Percentiles rank a stretch among this genome's conserved stretches.
Conservation (phyloP, 805 yeast genomes). For the Grigorovia humatica region DNA sequence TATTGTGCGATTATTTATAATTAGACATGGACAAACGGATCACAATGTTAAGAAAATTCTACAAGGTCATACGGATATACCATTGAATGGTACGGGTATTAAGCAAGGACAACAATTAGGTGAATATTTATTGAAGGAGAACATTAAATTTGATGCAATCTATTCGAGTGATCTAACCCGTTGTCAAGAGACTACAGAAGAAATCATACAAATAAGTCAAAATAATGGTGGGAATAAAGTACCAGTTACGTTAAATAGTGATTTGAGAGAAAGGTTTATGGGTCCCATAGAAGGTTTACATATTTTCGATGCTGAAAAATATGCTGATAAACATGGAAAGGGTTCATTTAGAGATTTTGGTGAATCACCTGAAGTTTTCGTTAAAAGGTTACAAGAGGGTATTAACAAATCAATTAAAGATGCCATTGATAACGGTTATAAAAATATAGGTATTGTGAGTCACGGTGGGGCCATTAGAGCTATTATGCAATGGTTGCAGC, state of each 20-base stretch:
- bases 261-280: conserved; percentile 65
- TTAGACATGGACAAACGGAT: conserved; percentile 81
- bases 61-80: conserved; percentile 69
- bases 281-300: conserved; percentile 73
- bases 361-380: conserved; percentile 41
- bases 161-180: conserved; percentile 38
- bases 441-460: conserved; percentile 52
- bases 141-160: conserved; percentile 27
- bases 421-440: conserved; percentile 19
- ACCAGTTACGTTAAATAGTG: conserved; percentile 29
- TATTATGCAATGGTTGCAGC: conserved; percentile 41
- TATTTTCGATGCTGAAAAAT: conserved; percentile 47
- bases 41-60: conserved; percentile 57
- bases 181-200: conserved; percentile 48
- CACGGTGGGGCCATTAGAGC: conserved; percentile 78
- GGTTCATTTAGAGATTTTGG: conserved; percentile 53
- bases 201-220: conserved; percentile 28
- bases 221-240: conserved; percentile 5
- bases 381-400: conserved; percentile 38
- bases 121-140: conserved; percentile 24
- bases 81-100: conserved; percentile 50
- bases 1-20: conserved; percentile 43
- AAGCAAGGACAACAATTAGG: conserved; percentile 54
- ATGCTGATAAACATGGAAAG: conserved; percentile 44
- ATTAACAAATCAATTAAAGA: conserved; percentile 36